Evolutionary conservation across 2,329 filamentous ascomycete species (phyloP), one percentile per base, ranked within the genome.

Genomic region (Torrubiella hemipterigena): DNA sequence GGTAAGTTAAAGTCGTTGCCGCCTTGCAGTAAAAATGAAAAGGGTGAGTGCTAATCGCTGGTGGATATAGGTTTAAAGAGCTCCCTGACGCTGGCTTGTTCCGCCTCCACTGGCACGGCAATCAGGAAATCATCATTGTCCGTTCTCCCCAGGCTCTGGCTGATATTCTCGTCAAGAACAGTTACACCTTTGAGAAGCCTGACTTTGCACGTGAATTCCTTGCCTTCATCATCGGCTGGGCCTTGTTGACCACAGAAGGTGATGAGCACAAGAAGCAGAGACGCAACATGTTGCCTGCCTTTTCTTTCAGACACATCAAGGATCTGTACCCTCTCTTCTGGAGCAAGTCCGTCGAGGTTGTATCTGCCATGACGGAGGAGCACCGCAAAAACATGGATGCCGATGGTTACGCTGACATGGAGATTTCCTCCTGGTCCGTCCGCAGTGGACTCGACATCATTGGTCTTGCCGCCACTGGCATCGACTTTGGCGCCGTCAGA

Each of bases 141-240:
- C 72, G 67, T 2, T 67, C 55, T 6, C 63, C 77, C 7, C 74
- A 77, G 49, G 72, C 67, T 0, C 56, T 82, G 4, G 62, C 67
- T 2, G 77, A 84, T 47, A 63, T 82, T 6, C 59, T 84, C 4
- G 69, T 72, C 8, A 69, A 66, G 7, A 73, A 70, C 37, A 72
- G 63, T 39, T 82, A 84, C 48, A 71, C 77, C 31, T 84, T 80
- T 39, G 46, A 63, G 22, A 82, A 82, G 48, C 75, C 77, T 0
- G 11, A 27, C 2, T 37, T 38, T 15, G 29, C 35, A 4, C 32
- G 83, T 54, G 77, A 82, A 37, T 89, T 82, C 60, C 73, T 94
- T 7, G 75, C 93, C 38, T 80, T 76, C 58, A 81, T 82, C 45
- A 75, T 94, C 34, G 87, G 87, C 46, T 80, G 75, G 5, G 52